Percentiles rank a stretch among this genome's conserved stretches.
phyloP scores from a whole-genome alignment of 306 rosid genomes.

The Glycine latifolia region DNA sequence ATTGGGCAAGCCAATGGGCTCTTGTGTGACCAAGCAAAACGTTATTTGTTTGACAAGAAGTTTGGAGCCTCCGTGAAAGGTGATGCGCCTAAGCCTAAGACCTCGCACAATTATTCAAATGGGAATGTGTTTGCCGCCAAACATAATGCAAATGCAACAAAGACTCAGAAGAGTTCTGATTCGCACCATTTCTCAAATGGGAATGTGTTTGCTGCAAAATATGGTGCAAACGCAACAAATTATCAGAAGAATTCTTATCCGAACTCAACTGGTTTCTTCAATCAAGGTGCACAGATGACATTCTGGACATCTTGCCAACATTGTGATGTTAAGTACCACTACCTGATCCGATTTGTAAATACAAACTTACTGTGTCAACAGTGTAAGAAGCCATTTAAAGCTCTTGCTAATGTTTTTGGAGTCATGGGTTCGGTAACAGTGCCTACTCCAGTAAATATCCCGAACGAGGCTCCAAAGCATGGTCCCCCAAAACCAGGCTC shows the following conservation, averaged over 20 bases:
- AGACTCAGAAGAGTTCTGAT: no score
- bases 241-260: no score
- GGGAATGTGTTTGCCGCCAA: no score
- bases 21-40: conserved; percentile 66
- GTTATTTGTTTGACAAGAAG: conserved; percentile 57
- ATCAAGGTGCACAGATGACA: conserved; percentile 48
- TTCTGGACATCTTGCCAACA: conserved; percentile 75
- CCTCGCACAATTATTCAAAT: no score
- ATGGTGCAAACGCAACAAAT: no score
- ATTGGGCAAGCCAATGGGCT: conserved; percentile 83
- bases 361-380: conserved; percentile 54
- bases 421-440: conserved; percentile 35
- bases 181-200: no score
- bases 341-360: conserved; percentile 38
- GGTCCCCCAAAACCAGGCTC: conserved; percentile 33
- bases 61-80: conserved; percentile 14
- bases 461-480: conserved; percentile 44
- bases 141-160: no score
- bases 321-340: conserved; percentile 49
- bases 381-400: conserved; percentile 60
- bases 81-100: no score
- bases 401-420: conserved; percentile 48
- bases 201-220: no score
- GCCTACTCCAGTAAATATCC: not conserved
- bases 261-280: conserved; percentile 18